Evolutionary conservation across 768 basidiomycete genomes (phyloP).

Genomic region (Scleroderma citrinum): DNA sequence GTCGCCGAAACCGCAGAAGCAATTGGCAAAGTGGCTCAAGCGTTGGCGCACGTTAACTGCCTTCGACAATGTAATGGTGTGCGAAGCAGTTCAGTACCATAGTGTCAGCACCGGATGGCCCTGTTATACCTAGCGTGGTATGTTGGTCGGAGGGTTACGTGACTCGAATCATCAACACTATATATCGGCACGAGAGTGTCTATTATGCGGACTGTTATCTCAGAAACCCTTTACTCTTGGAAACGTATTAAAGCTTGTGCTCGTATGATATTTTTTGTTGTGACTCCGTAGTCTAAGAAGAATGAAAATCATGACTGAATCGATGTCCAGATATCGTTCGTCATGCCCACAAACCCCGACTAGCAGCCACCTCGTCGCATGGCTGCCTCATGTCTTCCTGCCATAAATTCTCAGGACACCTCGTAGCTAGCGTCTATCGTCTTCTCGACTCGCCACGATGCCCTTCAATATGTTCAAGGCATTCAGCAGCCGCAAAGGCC

Average conservation of each 20-base stretch:
- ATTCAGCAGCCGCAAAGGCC: slow-evolving; percentile 25
- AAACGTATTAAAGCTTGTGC: too few relatives aligned
- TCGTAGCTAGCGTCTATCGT: slow-evolving; percentile 7
- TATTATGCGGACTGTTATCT: too few relatives aligned
- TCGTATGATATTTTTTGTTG: too few relatives aligned
- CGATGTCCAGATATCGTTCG: too few relatives aligned
- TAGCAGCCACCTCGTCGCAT: not conserved
- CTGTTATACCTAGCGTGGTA: not conserved
- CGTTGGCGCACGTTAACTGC: slow-evolving; percentile 53
- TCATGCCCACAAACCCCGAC: not conserved
- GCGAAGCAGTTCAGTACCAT: slow-evolving; percentile 11
- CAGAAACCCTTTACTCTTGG: too few relatives aligned
- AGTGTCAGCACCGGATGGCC: not conserved
- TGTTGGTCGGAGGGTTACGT: slow-evolving; percentile 28
- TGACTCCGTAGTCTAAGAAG: too few relatives aligned
- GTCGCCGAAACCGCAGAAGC: slow-evolving; percentile 63
- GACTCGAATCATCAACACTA: not conserved
- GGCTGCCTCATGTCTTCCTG: slow-evolving; percentile 23
- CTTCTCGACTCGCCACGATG: slow-evolving; percentile 23
- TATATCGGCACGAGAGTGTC: too few relatives aligned
- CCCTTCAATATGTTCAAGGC: slow-evolving; percentile 34
- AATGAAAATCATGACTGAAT: too few relatives aligned
- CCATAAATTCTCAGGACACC: slow-evolving; percentile 24
- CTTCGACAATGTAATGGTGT: slow-evolving; percentile 37
- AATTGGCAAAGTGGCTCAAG: slow-evolving; percentile 58